Evolutionary conservation across 2,329 filamentous ascomycete genomes (phyloP).

Genomic region (Ilyonectria mors-panacis): DNA sequence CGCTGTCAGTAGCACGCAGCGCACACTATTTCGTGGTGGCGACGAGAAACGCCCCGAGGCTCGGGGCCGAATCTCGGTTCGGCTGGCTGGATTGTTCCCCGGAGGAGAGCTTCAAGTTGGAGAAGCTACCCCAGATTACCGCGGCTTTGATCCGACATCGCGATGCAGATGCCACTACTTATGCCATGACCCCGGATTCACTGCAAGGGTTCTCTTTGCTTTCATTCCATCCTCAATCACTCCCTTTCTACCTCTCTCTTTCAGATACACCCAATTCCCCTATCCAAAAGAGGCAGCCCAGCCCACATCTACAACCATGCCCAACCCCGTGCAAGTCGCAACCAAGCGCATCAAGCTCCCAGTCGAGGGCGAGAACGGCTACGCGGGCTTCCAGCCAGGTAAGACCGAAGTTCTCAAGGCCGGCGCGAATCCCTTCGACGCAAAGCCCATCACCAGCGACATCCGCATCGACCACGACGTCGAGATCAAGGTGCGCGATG

Average conservation of each 20-base stretch:
- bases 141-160: not conserved
- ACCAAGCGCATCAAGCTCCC: slow-evolving; percentile 43
- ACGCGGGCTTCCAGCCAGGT: slow-evolving; percentile 35
- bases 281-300: not conserved
- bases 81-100: not conserved
- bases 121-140: slow-evolving; percentile 18
- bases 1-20: not conserved
- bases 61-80: slow-evolving; percentile 19
- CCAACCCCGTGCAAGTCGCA: slow-evolving; percentile 41
- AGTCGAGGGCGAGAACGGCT: slow-evolving; percentile 39
- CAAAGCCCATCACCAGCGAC: slow-evolving; percentile 39
- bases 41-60: not conserved
- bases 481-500: slow-evolving; percentile 40
- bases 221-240: not conserved
- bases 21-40: not conserved
- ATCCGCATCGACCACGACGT: slow-evolving; percentile 43
- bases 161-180: slow-evolving; percentile 16
- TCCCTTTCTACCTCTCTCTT: not conserved
- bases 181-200: slow-evolving; percentile 5
- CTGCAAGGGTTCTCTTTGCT: slow-evolving; percentile 8
- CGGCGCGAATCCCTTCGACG: slow-evolving; percentile 38
- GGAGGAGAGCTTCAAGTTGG: slow-evolving; percentile 18
- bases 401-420: slow-evolving; percentile 41
- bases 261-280: not conserved
- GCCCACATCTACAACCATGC: slow-evolving; percentile 26